phyloP scores from a whole-genome alignment of 768 basidiomycete species.

The Tricholoma furcatifolium region DNA sequence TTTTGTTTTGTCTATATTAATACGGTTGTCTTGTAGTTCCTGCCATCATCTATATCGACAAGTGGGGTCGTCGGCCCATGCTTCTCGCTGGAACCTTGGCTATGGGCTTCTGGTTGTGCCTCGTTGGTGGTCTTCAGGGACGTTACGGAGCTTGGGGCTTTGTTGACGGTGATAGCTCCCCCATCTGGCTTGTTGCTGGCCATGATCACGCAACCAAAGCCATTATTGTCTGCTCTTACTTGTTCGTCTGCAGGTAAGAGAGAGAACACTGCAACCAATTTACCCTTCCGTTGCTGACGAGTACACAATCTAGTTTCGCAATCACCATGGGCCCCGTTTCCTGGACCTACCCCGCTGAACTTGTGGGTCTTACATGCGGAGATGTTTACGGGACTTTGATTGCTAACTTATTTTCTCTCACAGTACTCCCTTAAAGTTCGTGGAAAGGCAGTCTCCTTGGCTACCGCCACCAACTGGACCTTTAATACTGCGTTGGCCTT shows the following conservation, averaged over 20 bases:
- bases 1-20: constrained; percentile 30
- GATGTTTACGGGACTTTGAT: not conserved
- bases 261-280: not conserved
- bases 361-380: constrained; percentile 32
- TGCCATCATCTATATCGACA: constrained; percentile 66
- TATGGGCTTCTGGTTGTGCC: constrained; percentile 77
- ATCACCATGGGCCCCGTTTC: constrained; percentile 76
- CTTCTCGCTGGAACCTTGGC: constrained; percentile 59
- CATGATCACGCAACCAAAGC: constrained; percentile 60
- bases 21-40: constrained; percentile 34
- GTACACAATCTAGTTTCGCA: constrained; percentile 45
- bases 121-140: constrained; percentile 76
- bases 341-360: constrained; percentile 73
- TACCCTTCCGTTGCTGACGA: not conserved
- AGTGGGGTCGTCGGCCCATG: constrained; percentile 79
- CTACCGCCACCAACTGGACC: constrained; percentile 59
- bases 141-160: constrained; percentile 62
- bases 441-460: constrained; percentile 52
- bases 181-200: constrained; percentile 51
- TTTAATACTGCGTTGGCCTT: constrained; percentile 77
- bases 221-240: constrained; percentile 75
- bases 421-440: constrained; percentile 62
- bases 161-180: constrained; percentile 30
- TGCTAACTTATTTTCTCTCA: not conserved
- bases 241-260: constrained; percentile 61